Percentiles rank a stretch among this genome's conserved stretches.
Conservation (phyloP, 2,329 filamentous ascomycete genomes). For the Trichoderma gracile region DNA sequence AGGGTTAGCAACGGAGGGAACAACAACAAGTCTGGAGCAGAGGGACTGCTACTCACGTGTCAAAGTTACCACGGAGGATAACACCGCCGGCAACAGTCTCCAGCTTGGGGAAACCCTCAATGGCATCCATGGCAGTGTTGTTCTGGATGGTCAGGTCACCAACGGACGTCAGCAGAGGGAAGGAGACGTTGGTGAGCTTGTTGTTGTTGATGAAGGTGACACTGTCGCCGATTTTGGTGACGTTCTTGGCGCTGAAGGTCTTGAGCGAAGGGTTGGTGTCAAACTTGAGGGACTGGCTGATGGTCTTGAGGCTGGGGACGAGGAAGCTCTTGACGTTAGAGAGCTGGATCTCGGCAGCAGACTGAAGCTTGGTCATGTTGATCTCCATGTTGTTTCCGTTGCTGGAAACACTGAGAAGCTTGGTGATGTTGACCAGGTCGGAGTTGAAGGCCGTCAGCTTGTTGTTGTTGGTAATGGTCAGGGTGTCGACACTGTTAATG, state of each 20-base stretch:
- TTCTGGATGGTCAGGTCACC: slow-evolving; percentile 86
- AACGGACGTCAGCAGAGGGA: slow-evolving; percentile 62
- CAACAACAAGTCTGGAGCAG: background rate
- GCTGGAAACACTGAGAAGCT: slow-evolving; percentile 70
- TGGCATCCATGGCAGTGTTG: slow-evolving; percentile 71
- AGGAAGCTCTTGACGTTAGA: slow-evolving; percentile 74
- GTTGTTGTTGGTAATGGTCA: slow-evolving; percentile 90
- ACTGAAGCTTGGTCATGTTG: slow-evolving; percentile 74
- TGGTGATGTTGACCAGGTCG: slow-evolving; percentile 73
- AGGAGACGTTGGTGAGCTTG: slow-evolving; percentile 69
- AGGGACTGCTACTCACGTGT: slow-evolving; percentile 61
- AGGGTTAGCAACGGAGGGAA: background rate
- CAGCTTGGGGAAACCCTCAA: slow-evolving; percentile 70
- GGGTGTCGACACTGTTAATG: slow-evolving; percentile 66
- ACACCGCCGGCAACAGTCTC: slow-evolving; percentile 74
- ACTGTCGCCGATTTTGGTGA: slow-evolving; percentile 61
- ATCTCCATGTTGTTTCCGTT: slow-evolving; percentile 75
- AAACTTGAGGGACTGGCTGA: slow-evolving; percentile 81
- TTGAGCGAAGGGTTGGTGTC: slow-evolving; percentile 71
- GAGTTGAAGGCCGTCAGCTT: slow-evolving; percentile 75
- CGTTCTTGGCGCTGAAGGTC: slow-evolving; percentile 64
- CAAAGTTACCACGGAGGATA: slow-evolving; percentile 82
- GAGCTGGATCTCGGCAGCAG: slow-evolving; percentile 54
- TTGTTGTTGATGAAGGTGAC: slow-evolving; percentile 65
- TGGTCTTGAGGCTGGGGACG: slow-evolving; percentile 68